Evolutionary conservation across 176 grass and related monocot species (phyloP).

Genomic region (Urochloa ruziziensis): DNA sequence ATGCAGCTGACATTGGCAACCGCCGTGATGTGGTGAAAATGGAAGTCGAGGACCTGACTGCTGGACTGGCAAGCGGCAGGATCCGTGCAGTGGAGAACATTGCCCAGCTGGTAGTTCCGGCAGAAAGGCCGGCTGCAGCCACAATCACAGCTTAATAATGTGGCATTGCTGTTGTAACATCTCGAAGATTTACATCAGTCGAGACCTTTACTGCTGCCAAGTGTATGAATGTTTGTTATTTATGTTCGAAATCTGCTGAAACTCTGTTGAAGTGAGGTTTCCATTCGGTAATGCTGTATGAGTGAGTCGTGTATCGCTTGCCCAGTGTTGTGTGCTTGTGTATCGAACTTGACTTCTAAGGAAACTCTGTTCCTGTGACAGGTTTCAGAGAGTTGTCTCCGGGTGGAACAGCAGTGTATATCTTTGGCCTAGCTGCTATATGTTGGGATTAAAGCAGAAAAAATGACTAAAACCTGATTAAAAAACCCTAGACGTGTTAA

Average conservation of each 20-base stretch:
- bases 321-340: neutral
- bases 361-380: too few relatives aligned
- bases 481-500: too few relatives aligned
- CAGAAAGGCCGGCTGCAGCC: neutral
- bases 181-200: neutral
- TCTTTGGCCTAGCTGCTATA: too few relatives aligned
- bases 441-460: too few relatives aligned
- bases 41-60: constrained; percentile 47
- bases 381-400: too few relatives aligned
- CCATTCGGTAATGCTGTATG: neutral
- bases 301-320: neutral
- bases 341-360: too few relatives aligned
- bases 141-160: constrained; percentile 28
- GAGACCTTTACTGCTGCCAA: neutral
- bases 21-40: constrained; percentile 53
- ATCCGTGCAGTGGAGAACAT: constrained; percentile 42
- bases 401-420: too few relatives aligned
- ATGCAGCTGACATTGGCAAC: constrained; percentile 55
- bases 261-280: constrained; percentile 18
- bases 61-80: constrained; percentile 33
- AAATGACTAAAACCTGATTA: too few relatives aligned
- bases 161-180: constrained; percentile 1
- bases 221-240: neutral
- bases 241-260: constrained; percentile 22
- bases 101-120: constrained; percentile 24